Evolutionary conservation across 176 grass and related monocot genomes (phyloP).

Genomic region (Carex kokanica): DNA sequence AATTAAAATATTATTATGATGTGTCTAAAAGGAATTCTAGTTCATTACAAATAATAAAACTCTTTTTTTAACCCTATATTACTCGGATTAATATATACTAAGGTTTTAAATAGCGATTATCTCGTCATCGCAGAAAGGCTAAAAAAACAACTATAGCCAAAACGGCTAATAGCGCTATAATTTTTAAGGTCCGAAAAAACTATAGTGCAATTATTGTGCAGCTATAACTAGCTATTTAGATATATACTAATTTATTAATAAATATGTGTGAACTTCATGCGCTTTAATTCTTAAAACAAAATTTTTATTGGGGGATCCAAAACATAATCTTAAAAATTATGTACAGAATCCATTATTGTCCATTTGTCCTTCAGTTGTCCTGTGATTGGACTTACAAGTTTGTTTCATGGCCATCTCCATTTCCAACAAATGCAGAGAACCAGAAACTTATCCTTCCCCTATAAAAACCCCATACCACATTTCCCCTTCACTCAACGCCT

Average conservation of each 20-base stretch:
- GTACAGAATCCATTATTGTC: neutral
- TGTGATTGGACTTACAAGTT: neutral
- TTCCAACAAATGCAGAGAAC: constrained; percentile 8
- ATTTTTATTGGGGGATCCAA: neutral
- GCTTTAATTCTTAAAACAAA: neutral
- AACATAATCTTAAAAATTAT: constrained; percentile 1
- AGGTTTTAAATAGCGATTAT: too few relatives aligned
- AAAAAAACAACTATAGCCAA: too few relatives aligned
- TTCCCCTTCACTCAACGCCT: constrained; percentile 45
- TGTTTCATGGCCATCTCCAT: constrained; percentile 6
- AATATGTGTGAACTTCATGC: neutral
- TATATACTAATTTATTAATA: neutral
- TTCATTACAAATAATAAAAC: neutral
- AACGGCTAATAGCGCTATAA: too few relatives aligned
- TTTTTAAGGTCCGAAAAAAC: too few relatives aligned
- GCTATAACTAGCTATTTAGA: too few relatives aligned
- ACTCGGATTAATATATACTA: neutral
- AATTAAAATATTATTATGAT: neutral
- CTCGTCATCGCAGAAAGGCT: too few relatives aligned
- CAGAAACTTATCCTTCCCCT: constrained; percentile 23
- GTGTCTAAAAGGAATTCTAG: neutral
- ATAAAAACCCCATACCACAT: constrained; percentile 57
- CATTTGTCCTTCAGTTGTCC: neutral
- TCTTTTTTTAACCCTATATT: neutral
- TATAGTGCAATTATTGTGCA: too few relatives aligned